Percentiles rank a stretch among this genome's conserved stretches.
These are phyloP conservation scores for Geranium incanum DNA, from an alignment of 441 rosid species.

Conservation along the genomic window DNA sequence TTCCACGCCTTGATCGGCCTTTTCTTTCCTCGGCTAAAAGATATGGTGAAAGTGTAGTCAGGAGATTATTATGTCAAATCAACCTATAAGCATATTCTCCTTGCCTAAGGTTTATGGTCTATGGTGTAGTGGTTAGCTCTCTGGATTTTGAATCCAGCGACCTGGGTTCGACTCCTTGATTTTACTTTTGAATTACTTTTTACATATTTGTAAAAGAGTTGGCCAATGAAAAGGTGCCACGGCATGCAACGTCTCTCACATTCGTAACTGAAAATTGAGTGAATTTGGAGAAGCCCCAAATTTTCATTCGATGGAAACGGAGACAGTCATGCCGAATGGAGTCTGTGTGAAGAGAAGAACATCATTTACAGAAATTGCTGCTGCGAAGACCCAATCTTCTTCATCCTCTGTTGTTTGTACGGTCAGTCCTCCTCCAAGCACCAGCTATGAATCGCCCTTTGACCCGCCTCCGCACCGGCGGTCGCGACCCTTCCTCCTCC, in stretches of 20 bases:
- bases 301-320: background rate
- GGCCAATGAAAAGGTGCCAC: background rate
- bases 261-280: conserved; percentile 4
- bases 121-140: conserved; percentile 99
- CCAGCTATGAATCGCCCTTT: background rate
- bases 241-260: background rate
- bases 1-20: no score
- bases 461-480: conserved; percentile 1
- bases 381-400: background rate
- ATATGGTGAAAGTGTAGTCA: no score
- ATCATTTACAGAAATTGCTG: background rate
- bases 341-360: background rate
- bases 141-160: conserved; percentile 99
- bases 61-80: no score
- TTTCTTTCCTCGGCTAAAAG: no score
- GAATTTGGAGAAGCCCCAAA: background rate
- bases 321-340: background rate
- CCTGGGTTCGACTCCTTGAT: conserved; percentile 81
- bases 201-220: no score
- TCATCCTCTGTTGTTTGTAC: background rate
- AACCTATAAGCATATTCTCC: no score
- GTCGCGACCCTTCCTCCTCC: background rate
- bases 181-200: no score
- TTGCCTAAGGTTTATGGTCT: conserved; percentile 16
- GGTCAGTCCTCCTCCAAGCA: background rate